A percentile compares a stretch with the other conserved stretches of the same genome.
Conservation (phyloP, 1,284 basidiomycete genomes). For the Trichosporon inkin region DNA sequence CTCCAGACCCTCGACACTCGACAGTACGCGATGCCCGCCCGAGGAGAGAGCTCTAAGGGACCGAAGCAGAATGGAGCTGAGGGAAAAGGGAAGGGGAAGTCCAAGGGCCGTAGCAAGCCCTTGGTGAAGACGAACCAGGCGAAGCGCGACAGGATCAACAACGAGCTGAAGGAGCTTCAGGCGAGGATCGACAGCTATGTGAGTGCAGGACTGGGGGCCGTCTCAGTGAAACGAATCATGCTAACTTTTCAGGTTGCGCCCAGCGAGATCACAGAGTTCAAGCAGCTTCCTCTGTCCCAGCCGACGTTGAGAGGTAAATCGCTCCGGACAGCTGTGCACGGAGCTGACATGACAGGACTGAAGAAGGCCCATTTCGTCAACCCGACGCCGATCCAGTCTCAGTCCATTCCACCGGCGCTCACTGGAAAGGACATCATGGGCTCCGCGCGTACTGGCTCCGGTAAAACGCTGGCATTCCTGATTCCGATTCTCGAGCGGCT, state of each 20-base stretch:
- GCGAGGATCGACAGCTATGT: slow-evolving; percentile 42
- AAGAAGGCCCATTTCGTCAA: slow-evolving; percentile 78
- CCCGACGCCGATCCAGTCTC: slow-evolving; percentile 77
- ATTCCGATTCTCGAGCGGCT: slow-evolving; percentile 72
- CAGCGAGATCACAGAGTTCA: slow-evolving; percentile 41
- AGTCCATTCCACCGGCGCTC: slow-evolving; percentile 62
- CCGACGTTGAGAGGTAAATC: slow-evolving; percentile 43
- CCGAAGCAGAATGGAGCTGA: slow-evolving; percentile 8
- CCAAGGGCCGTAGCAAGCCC: slow-evolving; percentile 20
- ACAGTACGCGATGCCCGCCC: neutral
- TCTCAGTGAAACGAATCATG: neutral
- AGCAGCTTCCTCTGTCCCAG: slow-evolving; percentile 48
- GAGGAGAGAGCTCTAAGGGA: neutral
- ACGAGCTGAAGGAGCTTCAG: slow-evolving; percentile 47
- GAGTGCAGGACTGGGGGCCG: slow-evolving; percentile 20
- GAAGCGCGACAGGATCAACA: slow-evolving; percentile 42
- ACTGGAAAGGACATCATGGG: slow-evolving; percentile 69
- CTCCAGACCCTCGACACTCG: neutral
- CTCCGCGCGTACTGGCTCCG: slow-evolving; percentile 73
- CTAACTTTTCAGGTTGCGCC: slow-evolving; percentile 15
- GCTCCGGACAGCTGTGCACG: too few species aligned
- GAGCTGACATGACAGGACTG: slow-evolving; percentile 56
- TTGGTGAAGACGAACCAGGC: slow-evolving; percentile 42
- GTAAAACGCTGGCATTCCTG: slow-evolving; percentile 78
- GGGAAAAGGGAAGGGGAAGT: slow-evolving; percentile 16